Evolutionary conservation across 2,329 filamentous ascomycete genomes (phyloP), one percentile per base, ranked within the genome.

Genomic region (Mollisiaceae sp.): DNA sequence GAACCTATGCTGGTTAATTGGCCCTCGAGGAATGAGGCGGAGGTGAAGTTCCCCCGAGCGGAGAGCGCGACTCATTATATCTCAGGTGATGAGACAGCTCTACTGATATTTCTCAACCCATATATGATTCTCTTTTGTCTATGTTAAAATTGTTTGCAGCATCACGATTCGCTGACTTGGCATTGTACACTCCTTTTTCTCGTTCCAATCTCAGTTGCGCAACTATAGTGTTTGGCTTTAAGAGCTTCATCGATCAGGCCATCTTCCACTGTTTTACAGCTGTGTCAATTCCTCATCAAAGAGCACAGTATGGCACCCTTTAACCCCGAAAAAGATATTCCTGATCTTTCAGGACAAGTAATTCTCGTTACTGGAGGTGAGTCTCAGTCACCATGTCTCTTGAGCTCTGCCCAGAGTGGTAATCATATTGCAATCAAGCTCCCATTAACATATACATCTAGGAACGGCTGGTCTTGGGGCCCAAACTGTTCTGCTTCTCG

Each of bases 381-480:
- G 24, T 22, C 2, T 39, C n/a, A 36, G 18, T 14, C 27, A 56
- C 50, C n/a, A 52, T 52, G 45, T 52, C 24, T 24, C 47, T 2
- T 9, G 15, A 18, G 15, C 41, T n/a, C 6, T n/a, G 2, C 15
- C 41, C 2, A 43, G n/a, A 18, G 27, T 32, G 6, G 27, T 32
- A 6, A 32, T 32, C 27, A 6, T 6, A 6, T 32, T 32, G 27
- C 27, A 3, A 32, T 32, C 27, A 3, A 41, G 38, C 15, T 14
- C 45, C 11, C 6, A 32, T 35, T 54, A n/a, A 54, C 50, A 35
- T 20, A 22, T 24, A 9, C 14, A 54, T 54, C 8, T 18, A 72
- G 70, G 79, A 61, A 85, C 82, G n/a, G 56, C 76, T n/a, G 83
- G 83, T 0, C 77, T 86, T 0, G 83, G 84, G 32, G 77, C 76